Evolutionary conservation across 2,329 filamentous ascomycete genomes (phyloP).

Genomic region (Fusarium sp.): DNA sequence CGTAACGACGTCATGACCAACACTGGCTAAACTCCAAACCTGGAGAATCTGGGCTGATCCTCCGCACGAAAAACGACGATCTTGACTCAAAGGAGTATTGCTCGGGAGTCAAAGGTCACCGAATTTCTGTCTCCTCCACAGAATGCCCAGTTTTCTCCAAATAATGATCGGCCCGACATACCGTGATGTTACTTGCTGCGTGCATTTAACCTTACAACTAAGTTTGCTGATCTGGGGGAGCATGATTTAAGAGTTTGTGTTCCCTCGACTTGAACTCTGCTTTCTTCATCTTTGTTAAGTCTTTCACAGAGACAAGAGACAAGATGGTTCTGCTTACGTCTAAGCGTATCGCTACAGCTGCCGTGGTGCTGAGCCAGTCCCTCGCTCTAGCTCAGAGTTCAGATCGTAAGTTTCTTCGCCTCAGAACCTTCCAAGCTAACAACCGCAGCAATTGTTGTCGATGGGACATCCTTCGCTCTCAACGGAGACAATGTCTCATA

Average conservation of each 20-base stretch:
- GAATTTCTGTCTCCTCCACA: background rate
- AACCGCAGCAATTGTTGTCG: slow-evolving; percentile 61
- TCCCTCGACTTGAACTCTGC: background rate
- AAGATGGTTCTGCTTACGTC: slow-evolving; percentile 12
- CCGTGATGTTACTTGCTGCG: background rate
- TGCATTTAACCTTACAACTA: slow-evolving; percentile 2
- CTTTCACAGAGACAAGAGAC: background rate
- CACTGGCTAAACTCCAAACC: background rate
- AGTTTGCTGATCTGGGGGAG: background rate
- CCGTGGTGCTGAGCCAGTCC: background rate
- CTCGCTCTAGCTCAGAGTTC: slow-evolving; percentile 3
- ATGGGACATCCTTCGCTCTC: slow-evolving; percentile 68
- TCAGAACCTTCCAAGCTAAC: background rate
- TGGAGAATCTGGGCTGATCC: slow-evolving; percentile 11
- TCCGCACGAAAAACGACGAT: slow-evolving; percentile 20
- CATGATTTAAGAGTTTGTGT: background rate
- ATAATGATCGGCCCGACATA: slow-evolving; percentile 14
- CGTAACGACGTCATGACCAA: slow-evolving; percentile 4
- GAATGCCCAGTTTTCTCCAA: slow-evolving; percentile 20
- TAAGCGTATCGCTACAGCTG: background rate
- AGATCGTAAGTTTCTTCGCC: background rate
- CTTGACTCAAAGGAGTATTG: slow-evolving; percentile 10
- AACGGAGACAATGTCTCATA: slow-evolving; percentile 69
- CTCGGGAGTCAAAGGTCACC: background rate
- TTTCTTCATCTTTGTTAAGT: background rate